Conservation (phyloP, 495 filamentous ascomycete species). For the Antarctomyces pellizariae region DNA sequence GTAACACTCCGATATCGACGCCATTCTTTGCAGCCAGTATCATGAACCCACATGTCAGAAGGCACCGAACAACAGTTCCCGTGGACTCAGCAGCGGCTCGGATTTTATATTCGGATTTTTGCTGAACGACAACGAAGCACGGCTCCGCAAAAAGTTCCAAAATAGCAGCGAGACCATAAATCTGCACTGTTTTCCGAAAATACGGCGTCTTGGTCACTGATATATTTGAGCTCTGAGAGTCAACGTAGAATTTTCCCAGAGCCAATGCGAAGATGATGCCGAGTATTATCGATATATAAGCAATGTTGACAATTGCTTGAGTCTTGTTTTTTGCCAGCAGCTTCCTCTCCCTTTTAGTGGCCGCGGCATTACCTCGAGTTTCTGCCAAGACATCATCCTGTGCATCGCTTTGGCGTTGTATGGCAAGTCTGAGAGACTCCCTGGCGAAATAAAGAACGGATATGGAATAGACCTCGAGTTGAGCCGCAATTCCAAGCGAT, state of each 20-base stretch:
- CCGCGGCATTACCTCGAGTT: constrained; percentile 9
- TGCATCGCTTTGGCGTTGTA: constrained; percentile 44
- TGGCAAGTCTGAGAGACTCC: constrained; percentile 64
- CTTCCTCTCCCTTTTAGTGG: constrained; percentile 2
- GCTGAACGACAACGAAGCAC: constrained; percentile 61
- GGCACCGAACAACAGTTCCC: constrained; percentile 55
- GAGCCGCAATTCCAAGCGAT: constrained; percentile 60
- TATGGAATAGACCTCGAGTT: constrained; percentile 76
- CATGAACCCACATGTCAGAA: constrained; percentile 40
- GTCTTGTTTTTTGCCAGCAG: constrained; percentile 12
- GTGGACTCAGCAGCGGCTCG: constrained; percentile 58
- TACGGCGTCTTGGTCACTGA: constrained; percentile 33
- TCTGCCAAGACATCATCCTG: constrained; percentile 3
- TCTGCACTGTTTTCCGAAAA: constrained; percentile 32
- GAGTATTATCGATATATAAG: constrained; percentile 50
- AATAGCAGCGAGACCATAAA: constrained; percentile 55
- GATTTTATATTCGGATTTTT: constrained; percentile 52
- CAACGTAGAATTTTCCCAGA: constrained; percentile 43
- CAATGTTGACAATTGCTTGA: constrained; percentile 70
- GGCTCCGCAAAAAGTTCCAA: constrained; percentile 70
- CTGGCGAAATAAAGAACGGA: constrained; percentile 78
- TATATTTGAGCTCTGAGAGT: too few species aligned
- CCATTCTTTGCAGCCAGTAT: constrained; percentile 27
- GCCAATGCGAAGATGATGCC: constrained; percentile 37
- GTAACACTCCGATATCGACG: constrained; percentile 44